Evolutionary conservation across 2,329 filamentous ascomycete genomes (phyloP).

Genomic region (Aspergillus niger): DNA sequence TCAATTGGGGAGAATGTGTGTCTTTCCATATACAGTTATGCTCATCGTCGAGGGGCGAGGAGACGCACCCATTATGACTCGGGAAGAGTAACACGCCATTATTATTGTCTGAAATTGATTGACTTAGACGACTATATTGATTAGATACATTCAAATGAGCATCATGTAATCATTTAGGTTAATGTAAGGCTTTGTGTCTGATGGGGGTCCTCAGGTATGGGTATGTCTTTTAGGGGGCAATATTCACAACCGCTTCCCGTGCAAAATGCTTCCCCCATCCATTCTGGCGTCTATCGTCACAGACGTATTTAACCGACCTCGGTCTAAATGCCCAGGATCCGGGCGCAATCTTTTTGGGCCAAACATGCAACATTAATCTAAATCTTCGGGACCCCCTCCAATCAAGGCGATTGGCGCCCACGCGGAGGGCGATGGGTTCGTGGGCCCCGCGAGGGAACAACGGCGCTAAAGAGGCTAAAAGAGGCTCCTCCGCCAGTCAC

Average conservation of each 20-base stretch:
- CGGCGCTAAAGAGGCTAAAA: not conserved
- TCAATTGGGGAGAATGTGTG: too few relatives aligned
- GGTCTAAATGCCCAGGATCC: not conserved
- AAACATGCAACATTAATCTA: slow-evolving; percentile 2
- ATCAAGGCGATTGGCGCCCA: slow-evolving; percentile 1
- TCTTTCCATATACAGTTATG: too few relatives aligned
- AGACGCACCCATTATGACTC: too few relatives aligned
- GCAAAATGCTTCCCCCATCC: not conserved
- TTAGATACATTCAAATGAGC: too few relatives aligned
- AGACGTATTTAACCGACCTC: not conserved
- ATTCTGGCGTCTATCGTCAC: not conserved
- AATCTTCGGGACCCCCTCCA: not conserved
- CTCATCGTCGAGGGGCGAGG: too few relatives aligned
- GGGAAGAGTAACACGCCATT: too few relatives aligned
- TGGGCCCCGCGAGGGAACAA: not conserved
- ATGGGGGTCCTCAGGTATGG: too few relatives aligned
- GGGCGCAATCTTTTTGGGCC: not conserved
- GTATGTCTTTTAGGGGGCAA: not conserved
- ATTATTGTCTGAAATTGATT: too few relatives aligned
- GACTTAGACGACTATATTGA: too few relatives aligned
- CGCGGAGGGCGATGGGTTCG: not conserved
- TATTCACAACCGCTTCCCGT: not conserved
- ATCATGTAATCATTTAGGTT: too few relatives aligned
- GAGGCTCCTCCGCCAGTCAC: not conserved
- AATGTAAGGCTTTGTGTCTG: too few relatives aligned